Evolutionary conservation across 768 basidiomycete species (phyloP), one percentile per base, ranked within the genome.

Genomic region (Kwoniella newhampshirensis): DNA sequence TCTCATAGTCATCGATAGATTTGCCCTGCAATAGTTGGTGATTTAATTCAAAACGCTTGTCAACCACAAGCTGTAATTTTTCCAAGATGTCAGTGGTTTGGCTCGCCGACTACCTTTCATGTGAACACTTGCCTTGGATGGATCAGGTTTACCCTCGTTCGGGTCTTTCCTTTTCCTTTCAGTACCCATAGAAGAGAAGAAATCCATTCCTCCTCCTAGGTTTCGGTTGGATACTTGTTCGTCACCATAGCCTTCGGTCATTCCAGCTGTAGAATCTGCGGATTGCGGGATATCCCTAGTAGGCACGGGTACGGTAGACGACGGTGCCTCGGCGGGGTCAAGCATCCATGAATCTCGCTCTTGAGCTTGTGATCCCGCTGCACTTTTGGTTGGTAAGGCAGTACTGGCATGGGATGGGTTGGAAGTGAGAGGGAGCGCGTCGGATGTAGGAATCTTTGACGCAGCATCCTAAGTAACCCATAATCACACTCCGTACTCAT

Each of bases 301-400:
- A 18, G 60, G 54, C 45, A 63, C 66, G 60, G 66, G 71, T 54
- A 59, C n/a, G 7, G 59, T 66, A 51, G 78, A 30, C 51, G 59
- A 54, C 59, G 75, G 56, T 63, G 46, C 41, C 61, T 52, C 63
- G 63, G 46, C 78, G 66, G 81, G 78, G 39, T 76, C 77, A 4
- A 92, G 77, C 91, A 96, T 94, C 93, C 93, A 97, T 35, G 89
- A 86, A 60, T 92, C 91, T 18, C 91, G 60, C 32, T 73, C 70
- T 28, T 84, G 79, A 13, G 86, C 64, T 25, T 77, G 77, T 0
- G 83, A 78, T 60, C 84, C 83, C 4, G 85, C 79, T 3, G 75
- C 73, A 4, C 66, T 62, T 4, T 77, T 60, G n/a, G 74, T 69
- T 0, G 86, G 85, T n/a, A 83, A 78, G 1, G 77, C 62, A 0